A percentile compares a stretch with the other conserved stretches of the same genome.
Conservation (phyloP, 768 basidiomycete genomes). For the Phylloporus sp. region DNA sequence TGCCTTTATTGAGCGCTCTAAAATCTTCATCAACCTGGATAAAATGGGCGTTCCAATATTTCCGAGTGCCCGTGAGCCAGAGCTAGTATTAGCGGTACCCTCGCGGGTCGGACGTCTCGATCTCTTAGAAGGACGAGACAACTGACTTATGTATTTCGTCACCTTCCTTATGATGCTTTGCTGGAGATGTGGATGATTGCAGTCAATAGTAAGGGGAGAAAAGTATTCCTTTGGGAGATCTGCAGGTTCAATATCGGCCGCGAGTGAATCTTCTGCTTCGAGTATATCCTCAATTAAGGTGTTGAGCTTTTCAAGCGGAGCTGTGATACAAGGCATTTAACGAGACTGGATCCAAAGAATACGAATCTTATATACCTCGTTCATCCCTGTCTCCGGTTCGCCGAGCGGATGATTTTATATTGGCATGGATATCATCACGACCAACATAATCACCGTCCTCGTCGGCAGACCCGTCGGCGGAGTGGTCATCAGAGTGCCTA, state of each 20-base stretch:
- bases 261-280: slow-evolving; percentile 70
- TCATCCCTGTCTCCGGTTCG: slow-evolving; percentile 76
- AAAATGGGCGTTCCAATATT: slow-evolving; percentile 65
- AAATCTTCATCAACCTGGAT: slow-evolving; percentile 64
- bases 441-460: slow-evolving; percentile 31
- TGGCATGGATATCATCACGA: slow-evolving; percentile 26
- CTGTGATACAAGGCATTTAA: slow-evolving; percentile 31
- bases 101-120: slow-evolving; percentile 45
- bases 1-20: slow-evolving; percentile 75
- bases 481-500: slow-evolving; percentile 37
- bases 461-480: slow-evolving; percentile 54
- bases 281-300: slow-evolving; percentile 82
- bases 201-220: slow-evolving; percentile 56
- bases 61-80: slow-evolving; percentile 50
- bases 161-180: slow-evolving; percentile 61
- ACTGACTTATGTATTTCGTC: slow-evolving; percentile 62
- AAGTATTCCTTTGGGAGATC: slow-evolving; percentile 62
- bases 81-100: slow-evolving; percentile 26
- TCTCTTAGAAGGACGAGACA: slow-evolving; percentile 67
- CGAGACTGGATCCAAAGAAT: background rate
- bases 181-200: slow-evolving; percentile 57
- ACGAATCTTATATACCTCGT: slow-evolving; percentile 43
- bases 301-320: slow-evolving; percentile 70
- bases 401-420: slow-evolving; percentile 47
- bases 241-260: slow-evolving; percentile 47